Evolutionary conservation across 2,329 filamentous ascomycete genomes (phyloP).

Genomic region (Curvularia verruculosa): DNA sequence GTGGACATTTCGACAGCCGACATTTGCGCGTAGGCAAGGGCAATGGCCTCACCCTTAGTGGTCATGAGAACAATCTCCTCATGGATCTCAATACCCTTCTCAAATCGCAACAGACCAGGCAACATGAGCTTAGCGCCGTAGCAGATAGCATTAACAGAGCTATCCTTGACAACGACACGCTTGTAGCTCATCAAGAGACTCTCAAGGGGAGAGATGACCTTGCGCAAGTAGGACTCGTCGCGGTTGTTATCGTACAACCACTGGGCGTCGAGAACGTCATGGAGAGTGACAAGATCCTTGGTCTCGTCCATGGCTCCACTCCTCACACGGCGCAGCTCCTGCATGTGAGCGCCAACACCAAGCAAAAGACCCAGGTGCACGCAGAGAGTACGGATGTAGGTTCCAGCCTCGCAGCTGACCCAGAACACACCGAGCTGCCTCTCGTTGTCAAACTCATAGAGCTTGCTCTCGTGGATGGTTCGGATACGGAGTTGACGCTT

Average conservation of each 20-base stretch:
- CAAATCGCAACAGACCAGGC: conserved; percentile 91
- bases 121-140: conserved; percentile 99
- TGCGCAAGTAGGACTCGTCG: conserved; percentile 90
- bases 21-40: conserved; percentile 96
- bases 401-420: conserved; percentile 98
- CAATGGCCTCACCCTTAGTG: conserved; percentile 98
- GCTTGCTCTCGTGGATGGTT: conserved; percentile 96
- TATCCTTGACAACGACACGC: conserved; percentile 96
- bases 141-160: conserved; percentile 94
- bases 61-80: conserved; percentile 99
- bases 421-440: conserved; percentile 97
- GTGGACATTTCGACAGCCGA: conserved; percentile 95
- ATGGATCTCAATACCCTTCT: conserved; percentile 88
- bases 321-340: conserved; percentile 92
- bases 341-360: conserved; percentile 95
- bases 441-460: conserved; percentile 96
- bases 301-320: conserved; percentile 94
- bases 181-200: conserved; percentile 92
- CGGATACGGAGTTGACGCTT: conserved; percentile 98
- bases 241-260: conserved; percentile 95
- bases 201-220: conserved; percentile 91
- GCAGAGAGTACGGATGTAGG: conserved; percentile 97
- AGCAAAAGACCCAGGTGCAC: conserved; percentile 82
- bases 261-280: conserved; percentile 94
- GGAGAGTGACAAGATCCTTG: conserved; percentile 86